Evolutionary conservation across 805 yeast species (phyloP).

Genomic region (Ogataea minuta): DNA sequence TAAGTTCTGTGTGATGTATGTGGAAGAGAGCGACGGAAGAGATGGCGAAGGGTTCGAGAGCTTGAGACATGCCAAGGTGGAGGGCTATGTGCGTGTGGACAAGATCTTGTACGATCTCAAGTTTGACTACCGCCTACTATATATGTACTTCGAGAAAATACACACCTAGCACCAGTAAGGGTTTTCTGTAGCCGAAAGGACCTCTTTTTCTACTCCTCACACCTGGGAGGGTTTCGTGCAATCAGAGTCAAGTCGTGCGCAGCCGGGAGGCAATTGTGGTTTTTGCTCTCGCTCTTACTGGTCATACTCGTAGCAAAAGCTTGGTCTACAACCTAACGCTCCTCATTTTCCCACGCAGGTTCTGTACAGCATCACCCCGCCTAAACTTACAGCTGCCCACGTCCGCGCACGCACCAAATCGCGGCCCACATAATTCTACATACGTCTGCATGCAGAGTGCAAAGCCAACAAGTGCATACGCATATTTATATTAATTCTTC

Average conservation of each 20-base stretch:
- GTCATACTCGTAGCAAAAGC: background rate
- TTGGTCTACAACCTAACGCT: background rate
- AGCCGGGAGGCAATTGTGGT: too few relatives aligned
- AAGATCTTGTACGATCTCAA: slow-evolving; percentile 71
- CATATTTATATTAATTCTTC: slow-evolving; percentile 18
- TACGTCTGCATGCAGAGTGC: slow-evolving; percentile 19
- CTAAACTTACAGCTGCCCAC: slow-evolving; percentile 6
- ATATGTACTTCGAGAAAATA: slow-evolving; percentile 55
- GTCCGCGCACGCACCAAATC: slow-evolving; percentile 5
- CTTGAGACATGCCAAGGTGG: slow-evolving; percentile 35
- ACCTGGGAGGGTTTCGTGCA: slow-evolving; percentile 2
- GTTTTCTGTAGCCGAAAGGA: background rate
- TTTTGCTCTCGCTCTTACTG: too few relatives aligned
- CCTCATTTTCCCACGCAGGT: slow-evolving; percentile 4
- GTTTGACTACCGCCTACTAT: slow-evolving; percentile 65
- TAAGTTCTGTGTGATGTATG: slow-evolving; percentile 53
- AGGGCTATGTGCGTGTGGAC: slow-evolving; percentile 61
- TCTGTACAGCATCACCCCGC: slow-evolving; percentile 9
- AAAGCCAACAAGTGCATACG: slow-evolving; percentile 18
- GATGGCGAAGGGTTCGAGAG: slow-evolving; percentile 22
- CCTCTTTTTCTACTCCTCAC: slow-evolving; percentile 8
- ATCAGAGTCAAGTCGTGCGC: slow-evolving; percentile 12
- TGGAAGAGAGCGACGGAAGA: slow-evolving; percentile 32
- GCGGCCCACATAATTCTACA: slow-evolving; percentile 15
- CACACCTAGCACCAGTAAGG: background rate